phyloP scores from a whole-genome alignment of 163 green algal species.

The Scenedesmus sp. region DNA sequence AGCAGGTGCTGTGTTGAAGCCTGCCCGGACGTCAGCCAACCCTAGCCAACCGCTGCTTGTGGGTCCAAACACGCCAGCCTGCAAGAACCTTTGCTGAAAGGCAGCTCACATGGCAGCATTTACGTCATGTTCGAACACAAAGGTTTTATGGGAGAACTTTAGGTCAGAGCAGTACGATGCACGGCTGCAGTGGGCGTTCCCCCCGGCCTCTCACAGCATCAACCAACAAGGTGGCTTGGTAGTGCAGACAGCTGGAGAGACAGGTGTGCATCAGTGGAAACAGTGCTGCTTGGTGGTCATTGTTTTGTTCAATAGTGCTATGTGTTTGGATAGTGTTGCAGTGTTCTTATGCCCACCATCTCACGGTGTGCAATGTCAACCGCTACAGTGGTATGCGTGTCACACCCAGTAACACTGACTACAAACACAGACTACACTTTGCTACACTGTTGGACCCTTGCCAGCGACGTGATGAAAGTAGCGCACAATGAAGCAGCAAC shows the following conservation, averaged over 20 bases:
- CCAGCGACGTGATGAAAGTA: too few species aligned
- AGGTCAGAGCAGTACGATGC: neutral
- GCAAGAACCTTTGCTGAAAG: neutral
- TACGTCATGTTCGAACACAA: neutral
- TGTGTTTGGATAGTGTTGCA: neutral
- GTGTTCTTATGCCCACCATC: neutral
- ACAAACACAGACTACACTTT: too few species aligned
- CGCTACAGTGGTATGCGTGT: too few species aligned
- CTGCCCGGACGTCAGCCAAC: neutral
- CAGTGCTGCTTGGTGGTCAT: neutral
- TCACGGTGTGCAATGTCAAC: neutral
- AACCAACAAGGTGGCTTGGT: neutral
- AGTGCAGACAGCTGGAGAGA: constrained; percentile 20
- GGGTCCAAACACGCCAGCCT: neutral
- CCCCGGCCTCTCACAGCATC: neutral
- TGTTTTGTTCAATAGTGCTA: too few species aligned
- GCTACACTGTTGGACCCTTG: too few species aligned
- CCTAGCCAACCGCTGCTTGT: neutral
- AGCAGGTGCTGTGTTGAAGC: neutral
- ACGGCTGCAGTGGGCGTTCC: neutral
- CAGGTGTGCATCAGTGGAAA: neutral
- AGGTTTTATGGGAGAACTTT: neutral
- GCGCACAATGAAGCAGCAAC: too few species aligned
- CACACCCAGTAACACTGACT: too few species aligned
- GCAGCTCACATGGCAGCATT: neutral